A percentile compares a stretch with the other conserved stretches of the same genome.
Conservation (phyloP, 768 basidiomycete species). For the Wakefieldia striispora region DNA sequence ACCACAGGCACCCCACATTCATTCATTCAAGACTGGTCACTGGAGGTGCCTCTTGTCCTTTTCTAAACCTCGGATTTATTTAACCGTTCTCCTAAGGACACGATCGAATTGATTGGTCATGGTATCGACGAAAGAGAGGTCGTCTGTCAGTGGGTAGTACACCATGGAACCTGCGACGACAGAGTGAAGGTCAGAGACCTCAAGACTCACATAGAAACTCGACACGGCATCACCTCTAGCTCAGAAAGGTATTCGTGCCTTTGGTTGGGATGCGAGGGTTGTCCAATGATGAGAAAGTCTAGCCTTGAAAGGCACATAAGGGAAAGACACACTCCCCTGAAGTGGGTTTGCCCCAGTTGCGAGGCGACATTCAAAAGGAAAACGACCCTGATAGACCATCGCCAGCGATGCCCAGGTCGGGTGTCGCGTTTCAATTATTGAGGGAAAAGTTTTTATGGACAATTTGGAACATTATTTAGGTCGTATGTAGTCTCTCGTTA, state of each 20-base stretch:
- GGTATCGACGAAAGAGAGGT: neutral
- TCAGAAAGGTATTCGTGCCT: neutral
- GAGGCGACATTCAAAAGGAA: neutral
- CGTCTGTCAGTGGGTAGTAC: neutral
- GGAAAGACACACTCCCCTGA: neutral
- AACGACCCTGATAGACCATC: neutral
- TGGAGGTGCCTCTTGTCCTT: too few species aligned
- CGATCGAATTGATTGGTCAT: neutral
- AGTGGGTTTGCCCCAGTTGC: constrained; percentile 1
- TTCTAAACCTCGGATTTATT: too few species aligned
- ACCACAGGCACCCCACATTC: too few species aligned
- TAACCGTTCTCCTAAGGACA: neutral
- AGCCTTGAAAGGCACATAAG: neutral
- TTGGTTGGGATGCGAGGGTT: neutral
- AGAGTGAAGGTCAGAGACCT: neutral
- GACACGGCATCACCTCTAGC: neutral
- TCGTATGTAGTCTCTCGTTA: too few species aligned
- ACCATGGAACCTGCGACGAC: neutral
- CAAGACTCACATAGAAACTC: neutral
- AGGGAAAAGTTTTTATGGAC: too few species aligned
- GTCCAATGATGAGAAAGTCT: neutral
- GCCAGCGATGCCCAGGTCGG: neutral
- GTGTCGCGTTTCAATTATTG: too few species aligned
- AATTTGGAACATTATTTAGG: too few species aligned
- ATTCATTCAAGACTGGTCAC: too few species aligned